Conservation (phyloP, 305 asterid genomes). For the Salvia sclarea region DNA sequence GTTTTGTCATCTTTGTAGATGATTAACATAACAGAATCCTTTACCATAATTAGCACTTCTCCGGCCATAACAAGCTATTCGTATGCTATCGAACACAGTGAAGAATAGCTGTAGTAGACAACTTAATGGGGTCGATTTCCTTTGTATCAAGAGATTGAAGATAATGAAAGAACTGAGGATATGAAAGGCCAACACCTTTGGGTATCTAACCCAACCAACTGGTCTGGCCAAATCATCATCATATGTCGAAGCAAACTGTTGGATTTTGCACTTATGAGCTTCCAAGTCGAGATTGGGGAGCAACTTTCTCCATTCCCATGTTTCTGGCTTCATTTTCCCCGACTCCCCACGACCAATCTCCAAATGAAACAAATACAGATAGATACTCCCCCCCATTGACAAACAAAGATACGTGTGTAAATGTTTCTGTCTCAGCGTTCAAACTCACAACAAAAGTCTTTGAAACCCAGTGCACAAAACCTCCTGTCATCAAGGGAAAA, state of each 20-base stretch:
- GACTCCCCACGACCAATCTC: background rate
- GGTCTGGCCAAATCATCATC: background rate
- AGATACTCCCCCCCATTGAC: background rate
- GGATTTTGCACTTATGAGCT: background rate
- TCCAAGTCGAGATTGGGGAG: background rate
- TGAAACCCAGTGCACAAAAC: background rate
- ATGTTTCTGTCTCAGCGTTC: background rate
- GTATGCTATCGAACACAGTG: too few relatives aligned
- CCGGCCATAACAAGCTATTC: too few relatives aligned
- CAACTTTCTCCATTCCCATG: background rate
- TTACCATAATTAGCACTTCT: too few relatives aligned
- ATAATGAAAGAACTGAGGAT: background rate
- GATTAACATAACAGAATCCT: too few relatives aligned
- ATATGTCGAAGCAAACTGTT: background rate
- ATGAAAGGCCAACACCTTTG: background rate
- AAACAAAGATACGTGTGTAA: background rate
- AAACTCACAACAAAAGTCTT: background rate
- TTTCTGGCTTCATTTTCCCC: background rate
- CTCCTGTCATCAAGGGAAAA: background rate
- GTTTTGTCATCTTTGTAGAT: too few relatives aligned
- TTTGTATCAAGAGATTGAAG: background rate
- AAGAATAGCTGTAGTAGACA: too few relatives aligned
- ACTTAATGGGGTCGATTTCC: background rate
- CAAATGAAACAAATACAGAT: background rate
- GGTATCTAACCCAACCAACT: background rate